These are phyloP conservation scores for Xylaria sp. DNA, from an alignment of 2,329 filamentous ascomycete genomes.

Conservation along the genomic window DNA sequence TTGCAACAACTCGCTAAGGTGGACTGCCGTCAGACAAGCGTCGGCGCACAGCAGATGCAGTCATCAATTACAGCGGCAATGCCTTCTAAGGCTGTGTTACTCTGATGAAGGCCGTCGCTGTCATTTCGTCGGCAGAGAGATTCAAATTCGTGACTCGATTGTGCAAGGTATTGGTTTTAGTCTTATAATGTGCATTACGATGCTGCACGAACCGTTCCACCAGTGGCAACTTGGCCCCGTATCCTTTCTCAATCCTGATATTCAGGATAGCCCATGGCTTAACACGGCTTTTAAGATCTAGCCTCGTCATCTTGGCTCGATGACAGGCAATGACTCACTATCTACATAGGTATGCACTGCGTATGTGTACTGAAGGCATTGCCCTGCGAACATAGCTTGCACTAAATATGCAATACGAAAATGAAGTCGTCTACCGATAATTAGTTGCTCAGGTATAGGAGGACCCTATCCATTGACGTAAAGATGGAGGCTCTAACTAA, in stretches of 20 bases:
- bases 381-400: not conserved
- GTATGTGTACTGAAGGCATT: not conserved
- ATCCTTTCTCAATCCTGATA: constrained; percentile 8
- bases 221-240: constrained; percentile 1
- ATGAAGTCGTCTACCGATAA: not conserved
- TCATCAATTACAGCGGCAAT: constrained; percentile 1
- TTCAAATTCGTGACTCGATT: too few species aligned
- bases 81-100: not conserved
- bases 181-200: not conserved
- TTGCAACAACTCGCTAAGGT: not conserved
- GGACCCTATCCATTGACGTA: not conserved
- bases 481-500: not conserved
- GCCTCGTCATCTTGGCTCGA: constrained; percentile 18
- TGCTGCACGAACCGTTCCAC: constrained; percentile 1
- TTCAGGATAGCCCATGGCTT: not conserved
- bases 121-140: not conserved
- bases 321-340: not conserved
- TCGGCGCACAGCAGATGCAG: not conserved
- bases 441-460: not conserved
- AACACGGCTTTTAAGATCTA: constrained; percentile 1
- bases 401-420: not conserved
- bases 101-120: not conserved
- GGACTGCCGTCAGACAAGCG: not conserved
- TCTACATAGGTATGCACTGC: too few species aligned
- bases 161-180: not conserved